Base-by-base conservation (phyloP, 192 early-diverging fungal species). In the Podila epigama region DNA sequence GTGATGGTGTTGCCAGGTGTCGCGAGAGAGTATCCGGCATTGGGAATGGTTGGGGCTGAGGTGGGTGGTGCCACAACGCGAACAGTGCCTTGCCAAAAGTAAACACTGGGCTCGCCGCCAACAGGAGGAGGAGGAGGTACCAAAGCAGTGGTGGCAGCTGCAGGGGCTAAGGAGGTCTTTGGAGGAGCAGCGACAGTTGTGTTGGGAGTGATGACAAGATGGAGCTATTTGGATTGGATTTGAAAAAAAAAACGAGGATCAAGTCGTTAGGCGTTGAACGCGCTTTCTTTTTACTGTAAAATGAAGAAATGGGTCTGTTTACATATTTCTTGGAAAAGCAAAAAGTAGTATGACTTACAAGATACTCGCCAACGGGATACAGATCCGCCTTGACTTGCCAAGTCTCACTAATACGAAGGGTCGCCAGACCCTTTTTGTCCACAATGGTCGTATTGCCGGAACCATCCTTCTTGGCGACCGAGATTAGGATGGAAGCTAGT, bases 401-500 rank as follows among this genome's bases (percentile, higher is more conserved):
- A 42, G 27, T 20, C 39, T 67, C 52, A 2, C 13, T 28, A 3
- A 44, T 2, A 8, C 18, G 15, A 5, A 67, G 15, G 27, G 27
- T 55, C 15, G 51, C 22, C 29, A 25, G 34, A 0, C 29, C 27
- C 5, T 48, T 28, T 50, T 58, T 31, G 20, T 31, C 33, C 11
- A 51, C 59, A 40, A 75, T 58, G 39, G 72, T 75, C 20, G 34
- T 58, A 57, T 75, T 75, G 27, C n/a, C 27, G 2, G 72, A 41
- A 11, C 72, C 65, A n/a, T 75, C 72, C n/a, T 34, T 62, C 44
- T 68, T 67, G 16, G 65, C 52, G 27, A 68, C 54, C 34, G 72
- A 51, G 51, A 75, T 51, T 18, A 55, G 5, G 39, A 68, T 58
- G 10, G 72, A 62, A 20, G 64, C 72, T 68, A 18, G n/a, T n/a